Percentiles rank a stretch among this genome's conserved stretches.
These are phyloP conservation scores for Roridomyces roridus DNA, from an alignment of 768 basidiomycete species.

Conservation along the genomic window DNA sequence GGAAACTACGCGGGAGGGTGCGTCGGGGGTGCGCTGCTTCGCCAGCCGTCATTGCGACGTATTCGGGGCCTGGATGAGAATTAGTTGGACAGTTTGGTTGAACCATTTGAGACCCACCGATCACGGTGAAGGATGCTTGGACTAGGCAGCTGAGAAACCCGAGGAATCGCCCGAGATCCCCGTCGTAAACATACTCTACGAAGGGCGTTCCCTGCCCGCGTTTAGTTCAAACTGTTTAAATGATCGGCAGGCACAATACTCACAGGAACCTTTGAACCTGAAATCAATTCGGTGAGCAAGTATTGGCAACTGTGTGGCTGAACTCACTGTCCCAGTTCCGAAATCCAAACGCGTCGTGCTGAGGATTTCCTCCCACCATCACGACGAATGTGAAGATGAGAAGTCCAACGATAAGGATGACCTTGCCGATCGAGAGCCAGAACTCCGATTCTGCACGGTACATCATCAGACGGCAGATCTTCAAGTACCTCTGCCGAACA, in stretches of 20 bases:
- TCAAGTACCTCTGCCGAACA: too few species aligned
- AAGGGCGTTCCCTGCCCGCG: conserved; percentile 53
- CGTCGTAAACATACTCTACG: conserved; percentile 57
- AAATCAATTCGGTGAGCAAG: not conserved
- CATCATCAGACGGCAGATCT: too few species aligned
- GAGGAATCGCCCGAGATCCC: conserved; percentile 60
- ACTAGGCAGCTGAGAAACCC: conserved; percentile 68
- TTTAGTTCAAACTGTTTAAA: too few species aligned
- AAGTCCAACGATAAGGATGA: conserved; percentile 50
- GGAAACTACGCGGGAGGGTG: conserved; percentile 73
- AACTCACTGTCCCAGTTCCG: conserved; percentile 49
- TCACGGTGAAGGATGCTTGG: conserved; percentile 65
- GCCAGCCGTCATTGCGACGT: conserved; percentile 65
- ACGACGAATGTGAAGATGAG: conserved; percentile 61
- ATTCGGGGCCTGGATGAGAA: conserved; percentile 41
- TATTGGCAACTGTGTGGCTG: not conserved
- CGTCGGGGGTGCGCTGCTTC: conserved; percentile 74
- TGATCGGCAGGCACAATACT: not conserved
- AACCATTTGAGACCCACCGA: conserved; percentile 34
- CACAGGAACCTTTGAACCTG: conserved; percentile 44
- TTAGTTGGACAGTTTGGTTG: not conserved
- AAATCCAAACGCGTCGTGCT: conserved; percentile 60
- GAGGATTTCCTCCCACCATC: conserved; percentile 42
- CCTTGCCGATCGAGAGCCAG: conserved; percentile 60
- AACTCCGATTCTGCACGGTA: conserved; percentile 59